Base-by-base conservation (phyloP, 257 asterid genomes). In the Salvia rosmarinus region DNA sequence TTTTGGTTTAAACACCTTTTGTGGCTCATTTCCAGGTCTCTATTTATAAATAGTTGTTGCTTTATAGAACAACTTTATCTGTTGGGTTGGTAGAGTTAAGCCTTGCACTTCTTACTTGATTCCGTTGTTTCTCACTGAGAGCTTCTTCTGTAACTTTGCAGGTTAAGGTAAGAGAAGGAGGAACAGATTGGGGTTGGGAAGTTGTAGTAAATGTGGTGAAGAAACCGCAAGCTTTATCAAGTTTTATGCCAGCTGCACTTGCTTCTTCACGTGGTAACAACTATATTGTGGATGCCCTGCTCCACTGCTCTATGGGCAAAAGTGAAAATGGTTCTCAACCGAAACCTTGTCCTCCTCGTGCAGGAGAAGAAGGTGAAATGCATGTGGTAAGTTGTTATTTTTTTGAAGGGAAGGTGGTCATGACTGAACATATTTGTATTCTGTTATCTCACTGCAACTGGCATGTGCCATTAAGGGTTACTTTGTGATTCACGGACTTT, bases 181-280 rank as follows among this genome's bases (percentile, higher is more conserved):
- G 92, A 73, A 95, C 88, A 34, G 96, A 95, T 82, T 95, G 99
- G 99, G 99, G 99, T 68, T 95, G 99, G 99, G 98, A 96, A 64
- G 91, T 91, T 66, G 98, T 89, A 65, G 95, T 95, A 76, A 91
- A 95, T 80, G 99, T 95, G 84, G 92, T 91, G 64, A 95, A 88
- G 78, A 89, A 76, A 73, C 74, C 91, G 34, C 76, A 88, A n/a
- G 81, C 85, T 55, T 70, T 87, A 21, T 85, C 85, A 37, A 86
- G 95, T 77, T 91, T 96, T 79, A 44, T 95, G 88, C 96, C 98
- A 71, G 96, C 96, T 75, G 83, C 86, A 30, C 87, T 95, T 70
- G 89, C 99, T 81, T 83, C 99, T 44, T 78, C 95, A 47, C 95
- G 91, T 66, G 89, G 96, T 76, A 88, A 74, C 75, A 86, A 77